phyloP scores from a whole-genome alignment of 140 eudicot species.

The Ambrosia hybrid region DNA sequence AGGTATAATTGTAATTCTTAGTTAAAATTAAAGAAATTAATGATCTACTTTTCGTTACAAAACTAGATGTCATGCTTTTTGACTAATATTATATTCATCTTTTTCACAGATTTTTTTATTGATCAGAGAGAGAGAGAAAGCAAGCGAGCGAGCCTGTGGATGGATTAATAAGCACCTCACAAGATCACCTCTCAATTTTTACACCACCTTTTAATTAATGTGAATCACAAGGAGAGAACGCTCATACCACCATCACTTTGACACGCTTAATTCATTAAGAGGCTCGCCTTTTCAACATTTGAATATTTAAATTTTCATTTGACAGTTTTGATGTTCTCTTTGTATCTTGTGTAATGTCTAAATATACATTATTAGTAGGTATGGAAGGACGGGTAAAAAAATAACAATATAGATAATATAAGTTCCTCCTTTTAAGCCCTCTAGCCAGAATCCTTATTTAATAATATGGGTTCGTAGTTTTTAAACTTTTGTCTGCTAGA shows the following conservation, averaged over 20 bases:
- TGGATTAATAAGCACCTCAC: constrained; percentile 67
- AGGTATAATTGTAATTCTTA: not conserved
- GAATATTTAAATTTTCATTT: constrained; percentile 35
- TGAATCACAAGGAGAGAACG: constrained; percentile 71
- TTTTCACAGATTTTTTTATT: too few species aligned
- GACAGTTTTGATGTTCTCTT: not conserved
- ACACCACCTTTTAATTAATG: constrained; percentile 57
- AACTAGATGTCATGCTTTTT: too few species aligned
- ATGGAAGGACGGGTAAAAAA: too few species aligned
- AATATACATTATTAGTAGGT: not conserved
- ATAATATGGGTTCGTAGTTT: too few species aligned
- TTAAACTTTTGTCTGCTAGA: too few species aligned
- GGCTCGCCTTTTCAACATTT: constrained; percentile 46
- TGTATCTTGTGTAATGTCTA: not conserved
- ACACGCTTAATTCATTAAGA: constrained; percentile 49
- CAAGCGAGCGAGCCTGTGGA: constrained; percentile 49
- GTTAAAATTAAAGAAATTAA: too few species aligned
- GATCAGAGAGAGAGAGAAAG: constrained; percentile 15
- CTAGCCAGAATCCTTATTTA: too few species aligned
- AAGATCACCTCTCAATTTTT: constrained; percentile 47
- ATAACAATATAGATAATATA: too few species aligned
- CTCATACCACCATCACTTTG: constrained; percentile 57
- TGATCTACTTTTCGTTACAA: not conserved
- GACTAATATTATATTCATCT: not conserved
- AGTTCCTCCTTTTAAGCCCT: too few species aligned